phyloP scores from a whole-genome alignment of 1,284 basidiomycete genomes.

The Sparassis latifolia region DNA sequence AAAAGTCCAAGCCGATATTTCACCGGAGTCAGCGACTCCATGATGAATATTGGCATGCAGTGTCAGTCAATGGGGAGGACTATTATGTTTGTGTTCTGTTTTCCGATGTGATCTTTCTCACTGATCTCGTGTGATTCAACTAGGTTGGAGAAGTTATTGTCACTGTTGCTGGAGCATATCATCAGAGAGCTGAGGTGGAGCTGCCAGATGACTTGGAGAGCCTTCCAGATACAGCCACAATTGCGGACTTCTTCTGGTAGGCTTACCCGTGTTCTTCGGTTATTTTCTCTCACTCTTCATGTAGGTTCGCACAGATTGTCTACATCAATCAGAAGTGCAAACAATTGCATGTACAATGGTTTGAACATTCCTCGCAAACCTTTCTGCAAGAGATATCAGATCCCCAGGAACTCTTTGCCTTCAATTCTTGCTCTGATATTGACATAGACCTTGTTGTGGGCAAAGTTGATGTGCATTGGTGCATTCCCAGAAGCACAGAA shows the following conservation, averaged over 20 bases:
- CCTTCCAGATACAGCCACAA: slow-evolving; percentile 29
- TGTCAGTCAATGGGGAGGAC: slow-evolving; percentile 29
- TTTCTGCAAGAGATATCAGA: slow-evolving; percentile 50
- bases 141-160: slow-evolving; percentile 56
- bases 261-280: not conserved
- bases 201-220: slow-evolving; percentile 24
- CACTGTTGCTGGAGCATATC: slow-evolving; percentile 32
- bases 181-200: slow-evolving; percentile 17
- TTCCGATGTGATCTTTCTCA: not conserved
- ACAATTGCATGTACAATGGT: slow-evolving; percentile 60
- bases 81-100: slow-evolving; percentile 28
- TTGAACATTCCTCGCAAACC: slow-evolving; percentile 56
- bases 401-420: slow-evolving; percentile 59
- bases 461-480: slow-evolving; percentile 35
- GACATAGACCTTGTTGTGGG: slow-evolving; percentile 34
- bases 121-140: not conserved
- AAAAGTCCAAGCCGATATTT: slow-evolving; percentile 7
- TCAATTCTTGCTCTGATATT: slow-evolving; percentile 44
- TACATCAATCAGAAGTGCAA: slow-evolving; percentile 37
- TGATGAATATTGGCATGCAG: slow-evolving; percentile 18
- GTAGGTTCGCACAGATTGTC: slow-evolving; percentile 62
- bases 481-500: not conserved
- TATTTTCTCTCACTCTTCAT: not conserved
- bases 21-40: slow-evolving; percentile 5
- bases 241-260: slow-evolving; percentile 60